Evolutionary conservation across 805 yeast genomes (phyloP), one percentile per base, ranked within the genome.

Genomic region (Kuraishia hungarica): DNA sequence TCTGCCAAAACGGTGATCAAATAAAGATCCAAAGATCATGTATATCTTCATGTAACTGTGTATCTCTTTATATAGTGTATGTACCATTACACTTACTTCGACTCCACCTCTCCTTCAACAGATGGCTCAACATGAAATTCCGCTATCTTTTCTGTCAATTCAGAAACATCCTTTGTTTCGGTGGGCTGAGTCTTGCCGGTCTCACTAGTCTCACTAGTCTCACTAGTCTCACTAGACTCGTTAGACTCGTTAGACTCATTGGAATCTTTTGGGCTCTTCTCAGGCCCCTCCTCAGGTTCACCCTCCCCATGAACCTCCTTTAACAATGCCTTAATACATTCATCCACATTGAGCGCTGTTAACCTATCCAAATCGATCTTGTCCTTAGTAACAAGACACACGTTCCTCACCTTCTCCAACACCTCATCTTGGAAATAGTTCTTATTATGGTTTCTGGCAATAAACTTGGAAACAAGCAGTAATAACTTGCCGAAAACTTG

Each of bases 401-500:
- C 61, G 58, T 70, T 71, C 57, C 66, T 67, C 51, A 69, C 53
- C 53, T 65, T 61, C 55, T 71, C 75, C 2, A 66, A 52, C 17
- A 65, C 62, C 53, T 71, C 72, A 51, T 69, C 72, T 51, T 66
- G 65, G 52, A 63, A 65, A 47, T 58, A 56, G 20, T 58, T 59
- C 54, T 61, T 66, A 47, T 58, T 57, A 6, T 56, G 52, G 48
- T 65, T 62, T 53, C 60, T 64, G 19, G 53, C 54, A 29, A 68
- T 28, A 48, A 67, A 59, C 51, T 64, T 68, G 51, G 70, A 61
- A 2, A 62, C 61, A 11, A 68, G 28, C 3, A 61, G 59, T 50
- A 70, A 56, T 11, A 69, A 50, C 51, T 65, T 66, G 13, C 66
- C 61, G 10, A 67, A 66, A 17, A 61, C 62, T 8, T 51, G 50